Conservation (phyloP, 139 green algal genomes). For the Yamagishiella unicocca region DNA sequence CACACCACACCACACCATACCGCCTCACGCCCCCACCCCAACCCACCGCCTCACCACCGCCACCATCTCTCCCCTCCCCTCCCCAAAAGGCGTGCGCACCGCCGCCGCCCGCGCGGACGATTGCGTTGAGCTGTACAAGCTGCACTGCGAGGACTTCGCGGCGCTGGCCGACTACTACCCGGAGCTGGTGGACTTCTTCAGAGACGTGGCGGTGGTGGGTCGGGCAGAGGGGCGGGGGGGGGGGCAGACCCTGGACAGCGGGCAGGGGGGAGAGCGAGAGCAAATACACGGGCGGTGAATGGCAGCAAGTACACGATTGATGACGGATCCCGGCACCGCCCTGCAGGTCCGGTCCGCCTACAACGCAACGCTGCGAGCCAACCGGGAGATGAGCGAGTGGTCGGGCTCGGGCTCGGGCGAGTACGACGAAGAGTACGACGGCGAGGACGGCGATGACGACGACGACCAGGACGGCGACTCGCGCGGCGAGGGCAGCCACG, state of each 20-base stretch:
- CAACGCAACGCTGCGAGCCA: slow-evolving; percentile 40
- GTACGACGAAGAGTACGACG: slow-evolving; percentile 24
- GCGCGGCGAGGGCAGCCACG: neutral
- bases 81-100: slow-evolving; percentile 48
- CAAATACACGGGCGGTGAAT: too few species aligned
- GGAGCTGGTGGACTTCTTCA: slow-evolving; percentile 56
- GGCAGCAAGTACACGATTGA: slow-evolving; percentile 9
- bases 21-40: too few species aligned
- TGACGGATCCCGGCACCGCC: neutral
- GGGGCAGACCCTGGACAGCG: too few species aligned
- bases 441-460: slow-evolving; percentile 14
- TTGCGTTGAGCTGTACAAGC: slow-evolving; percentile 54
- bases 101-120: slow-evolving; percentile 49
- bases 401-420: neutral
- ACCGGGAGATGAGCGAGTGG: neutral
- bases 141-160: slow-evolving; percentile 59
- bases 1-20: too few species aligned
- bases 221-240: neutral
- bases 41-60: too few species aligned
- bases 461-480: slow-evolving; percentile 1
- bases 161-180: slow-evolving; percentile 57
- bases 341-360: slow-evolving; percentile 40
- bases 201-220: slow-evolving; percentile 46
- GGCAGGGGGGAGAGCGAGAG: neutral
- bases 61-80: too few species aligned